Percentiles rank a stretch among this genome's conserved stretches.
Evolutionary conservation across 441 rosid species (phyloP).

Genomic region (Iberis amara): DNA sequence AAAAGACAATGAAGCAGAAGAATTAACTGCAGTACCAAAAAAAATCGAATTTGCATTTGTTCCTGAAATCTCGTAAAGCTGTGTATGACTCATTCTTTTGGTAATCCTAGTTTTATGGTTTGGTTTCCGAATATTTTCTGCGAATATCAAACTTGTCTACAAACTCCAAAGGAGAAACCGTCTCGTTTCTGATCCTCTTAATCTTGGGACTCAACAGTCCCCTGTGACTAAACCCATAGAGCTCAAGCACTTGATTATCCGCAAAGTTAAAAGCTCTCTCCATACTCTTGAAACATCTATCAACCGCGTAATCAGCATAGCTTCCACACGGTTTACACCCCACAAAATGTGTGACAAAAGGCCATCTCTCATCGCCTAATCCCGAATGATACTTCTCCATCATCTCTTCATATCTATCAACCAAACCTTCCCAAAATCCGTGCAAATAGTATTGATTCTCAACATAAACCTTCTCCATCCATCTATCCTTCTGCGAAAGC

Average conservation of each 20-base stretch:
- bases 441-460: slow-evolving; percentile 85
- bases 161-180: slow-evolving; percentile 55
- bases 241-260: slow-evolving; percentile 73
- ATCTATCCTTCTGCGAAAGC: slow-evolving; percentile 58
- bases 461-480: slow-evolving; percentile 74
- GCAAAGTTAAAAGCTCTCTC: slow-evolving; percentile 94
- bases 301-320: slow-evolving; percentile 83
- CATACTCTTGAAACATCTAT: slow-evolving; percentile 73
- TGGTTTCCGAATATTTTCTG: slow-evolving; percentile 31
- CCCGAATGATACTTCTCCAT: slow-evolving; percentile 84
- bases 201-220: slow-evolving; percentile 70
- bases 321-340: slow-evolving; percentile 95
- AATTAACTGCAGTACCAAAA: too few relatives aligned
- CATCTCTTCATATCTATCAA: slow-evolving; percentile 84
- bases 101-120: slow-evolving; percentile 8
- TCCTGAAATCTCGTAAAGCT: background rate
- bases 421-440: slow-evolving; percentile 85
- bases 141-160: slow-evolving; percentile 72
- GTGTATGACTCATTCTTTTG: slow-evolving; percentile 1
- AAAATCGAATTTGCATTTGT: too few relatives aligned
- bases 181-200: slow-evolving; percentile 72
- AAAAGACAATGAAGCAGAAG: too few relatives aligned
- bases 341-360: slow-evolving; percentile 84
- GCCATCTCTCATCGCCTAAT: slow-evolving; percentile 90
- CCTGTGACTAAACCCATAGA: slow-evolving; percentile 69